Base-by-base conservation (phyloP, 2,329 filamentous ascomycete species). In the Sporothrix brasiliensis region DNA sequence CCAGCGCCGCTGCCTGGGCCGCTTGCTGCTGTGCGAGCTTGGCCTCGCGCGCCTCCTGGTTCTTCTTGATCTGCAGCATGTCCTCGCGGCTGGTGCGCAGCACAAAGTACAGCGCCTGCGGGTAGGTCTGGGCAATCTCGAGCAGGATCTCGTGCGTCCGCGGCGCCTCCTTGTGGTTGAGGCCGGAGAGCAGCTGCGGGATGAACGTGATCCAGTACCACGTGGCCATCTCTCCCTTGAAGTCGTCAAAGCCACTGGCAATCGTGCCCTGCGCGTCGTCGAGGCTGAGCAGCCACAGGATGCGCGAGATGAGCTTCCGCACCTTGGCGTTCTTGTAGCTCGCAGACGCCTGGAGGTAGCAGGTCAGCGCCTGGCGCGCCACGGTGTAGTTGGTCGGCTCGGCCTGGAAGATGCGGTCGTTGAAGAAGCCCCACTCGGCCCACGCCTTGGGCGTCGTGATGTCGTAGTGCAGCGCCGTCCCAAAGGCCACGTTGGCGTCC, bases 141-240 rank as follows among this genome's bases (percentile, higher is more conserved):
- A 93, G 87, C 21, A 99, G 86, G 66, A 99, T 92, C 67, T 88
- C 88, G 78, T 95, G 91, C 58, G 94, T 92, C 63, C 96, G 91
- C 4, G 89, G 89, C 14, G 93, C 94, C 80, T 99, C 96, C 75
- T 94, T 94, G 77, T 97, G 91, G 2, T 92, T 92, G 67, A 99
- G 85, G 68, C 94, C 95, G 56, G 93, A 94, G 44, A 99, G 87
- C 54, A 99, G 86, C 80, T 99, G 95, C 21, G 95, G 95, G 73
- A 99, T 98, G 79, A 97, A 99, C 0, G 94, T 98, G 75, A 98
- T 97, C 95, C 95, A 99, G 81, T 98, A 99, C 95, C 95, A 99
- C 14, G 97, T 93, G 0, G 94, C 93, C 2, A 93, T 97, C 75
- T 99, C 96, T 67, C 95, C 95, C 83, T 98, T 97, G 83, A 95